Conservation (phyloP, 192 early-diverging fungal species). For the Entomortierella lignicola region DNA sequence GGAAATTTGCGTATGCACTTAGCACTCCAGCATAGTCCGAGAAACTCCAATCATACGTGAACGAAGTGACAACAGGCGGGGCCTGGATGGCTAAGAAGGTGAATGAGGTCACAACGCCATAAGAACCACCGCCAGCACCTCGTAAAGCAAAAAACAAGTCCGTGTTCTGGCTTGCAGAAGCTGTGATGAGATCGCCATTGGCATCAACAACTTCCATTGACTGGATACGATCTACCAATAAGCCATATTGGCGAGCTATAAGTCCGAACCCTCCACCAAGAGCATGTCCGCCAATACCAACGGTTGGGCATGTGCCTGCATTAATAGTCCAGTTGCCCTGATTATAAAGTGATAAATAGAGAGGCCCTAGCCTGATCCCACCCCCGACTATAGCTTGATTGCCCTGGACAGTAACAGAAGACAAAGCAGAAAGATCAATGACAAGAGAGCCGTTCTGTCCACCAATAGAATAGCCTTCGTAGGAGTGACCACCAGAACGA, state of each 20-base stretch:
- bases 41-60: constrained; percentile 11
- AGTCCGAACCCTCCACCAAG: constrained; percentile 69
- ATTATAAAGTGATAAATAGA: constrained; percentile 54
- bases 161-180: constrained; percentile 41
- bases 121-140: constrained; percentile 67
- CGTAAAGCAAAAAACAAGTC: constrained; percentile 74
- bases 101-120: constrained; percentile 57
- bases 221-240: constrained; percentile 62
- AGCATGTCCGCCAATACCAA: constrained; percentile 68
- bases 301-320: constrained; percentile 66
- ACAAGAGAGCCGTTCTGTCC: constrained; percentile 60
- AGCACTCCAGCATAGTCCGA: constrained; percentile 14
- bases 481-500: constrained; percentile 69
- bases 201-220: constrained; percentile 56
- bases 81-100: constrained; percentile 26
- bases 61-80: constrained; percentile 27
- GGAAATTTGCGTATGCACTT: constrained; percentile 21
- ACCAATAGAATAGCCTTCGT: constrained; percentile 62
- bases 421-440: constrained; percentile 56
- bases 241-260: constrained; percentile 58
- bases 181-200: constrained; percentile 56
- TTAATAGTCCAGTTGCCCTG: constrained; percentile 55
- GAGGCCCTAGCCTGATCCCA: constrained; percentile 62
- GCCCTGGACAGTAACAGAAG: not conserved
- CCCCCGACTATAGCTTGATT: constrained; percentile 53